phyloP scores from a whole-genome alignment of 768 basidiomycete species.

The Mycena galopus region DNA sequence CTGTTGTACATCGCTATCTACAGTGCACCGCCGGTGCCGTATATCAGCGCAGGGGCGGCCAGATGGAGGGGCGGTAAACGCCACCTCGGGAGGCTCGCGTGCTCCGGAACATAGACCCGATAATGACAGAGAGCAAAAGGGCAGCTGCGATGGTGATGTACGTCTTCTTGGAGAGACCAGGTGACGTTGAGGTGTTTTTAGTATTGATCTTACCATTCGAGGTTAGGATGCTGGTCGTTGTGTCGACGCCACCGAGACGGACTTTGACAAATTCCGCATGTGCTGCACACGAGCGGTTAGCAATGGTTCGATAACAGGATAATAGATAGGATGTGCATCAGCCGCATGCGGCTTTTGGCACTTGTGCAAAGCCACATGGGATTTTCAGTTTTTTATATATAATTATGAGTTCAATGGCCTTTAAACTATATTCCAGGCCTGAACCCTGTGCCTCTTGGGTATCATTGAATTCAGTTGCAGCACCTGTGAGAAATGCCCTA shows the following conservation, averaged over 20 bases:
- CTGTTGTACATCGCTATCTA: conserved; percentile 17
- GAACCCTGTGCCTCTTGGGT: too few species aligned
- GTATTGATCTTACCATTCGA: background rate
- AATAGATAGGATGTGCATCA: too few species aligned
- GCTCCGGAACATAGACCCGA: conserved; percentile 3
- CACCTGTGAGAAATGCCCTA: too few species aligned
- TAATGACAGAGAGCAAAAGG: conserved; percentile 7
- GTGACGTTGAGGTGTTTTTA: background rate
- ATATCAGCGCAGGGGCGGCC: conserved; percentile 26
- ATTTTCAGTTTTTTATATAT: too few species aligned
- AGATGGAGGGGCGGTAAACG: conserved; percentile 29
- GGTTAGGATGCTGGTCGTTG: conserved; percentile 34
- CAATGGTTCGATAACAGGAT: background rate
- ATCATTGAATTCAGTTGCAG: too few species aligned
- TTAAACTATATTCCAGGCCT: too few species aligned
- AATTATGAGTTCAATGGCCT: too few species aligned
- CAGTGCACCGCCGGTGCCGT: conserved; percentile 5
- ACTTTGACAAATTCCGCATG: conserved; percentile 75
- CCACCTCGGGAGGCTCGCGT: background rate
- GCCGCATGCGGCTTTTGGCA: too few species aligned
- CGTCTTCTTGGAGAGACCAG: conserved; percentile 1
- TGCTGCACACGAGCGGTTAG: conserved; percentile 53
- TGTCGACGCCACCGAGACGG: conserved; percentile 72
- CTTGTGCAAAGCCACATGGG: too few species aligned
- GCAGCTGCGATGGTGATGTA: conserved; percentile 26